phyloP scores from a whole-genome alignment of 2,329 filamentous ascomycete species.

The Penicillium italicum region DNA sequence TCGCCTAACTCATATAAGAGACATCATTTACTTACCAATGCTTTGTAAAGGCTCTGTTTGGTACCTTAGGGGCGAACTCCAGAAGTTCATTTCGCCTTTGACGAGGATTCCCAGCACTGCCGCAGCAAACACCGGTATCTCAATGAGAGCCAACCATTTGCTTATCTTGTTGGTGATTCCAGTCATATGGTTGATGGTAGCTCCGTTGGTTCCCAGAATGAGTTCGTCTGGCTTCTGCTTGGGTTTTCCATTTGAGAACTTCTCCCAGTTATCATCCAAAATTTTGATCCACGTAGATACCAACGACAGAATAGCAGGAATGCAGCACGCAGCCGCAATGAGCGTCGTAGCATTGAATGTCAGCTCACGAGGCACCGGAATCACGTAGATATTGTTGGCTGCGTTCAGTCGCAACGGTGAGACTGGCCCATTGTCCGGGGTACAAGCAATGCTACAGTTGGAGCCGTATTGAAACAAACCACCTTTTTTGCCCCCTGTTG shows the following conservation, averaged over 20 bases:
- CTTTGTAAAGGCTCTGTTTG: slow-evolving; percentile 61
- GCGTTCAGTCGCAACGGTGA: slow-evolving; percentile 56
- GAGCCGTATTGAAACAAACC: slow-evolving; percentile 12
- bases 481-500: slow-evolving; percentile 26
- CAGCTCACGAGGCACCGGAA: slow-evolving; percentile 55
- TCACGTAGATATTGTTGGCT: slow-evolving; percentile 60
- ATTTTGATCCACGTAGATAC: slow-evolving; percentile 64
- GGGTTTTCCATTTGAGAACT: slow-evolving; percentile 34
- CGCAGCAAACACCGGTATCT: slow-evolving; percentile 57
- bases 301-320: slow-evolving; percentile 61
- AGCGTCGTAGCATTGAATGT: slow-evolving; percentile 60
- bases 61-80: slow-evolving; percentile 53
- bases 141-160: slow-evolving; percentile 43
- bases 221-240: slow-evolving; percentile 34
- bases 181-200: slow-evolving; percentile 51
- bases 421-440: slow-evolving; percentile 34
- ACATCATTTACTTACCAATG: slow-evolving; percentile 48
- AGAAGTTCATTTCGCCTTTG: slow-evolving; percentile 63
- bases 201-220: slow-evolving; percentile 55
- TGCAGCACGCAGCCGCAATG: slow-evolving; percentile 61
- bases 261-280: slow-evolving; percentile 59
- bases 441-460: slow-evolving; percentile 13
- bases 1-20: neutral
- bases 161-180: slow-evolving; percentile 38
- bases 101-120: slow-evolving; percentile 51